Base-by-base conservation (phyloP, 768 basidiomycete genomes). In the Naganishia kalamii region DNA sequence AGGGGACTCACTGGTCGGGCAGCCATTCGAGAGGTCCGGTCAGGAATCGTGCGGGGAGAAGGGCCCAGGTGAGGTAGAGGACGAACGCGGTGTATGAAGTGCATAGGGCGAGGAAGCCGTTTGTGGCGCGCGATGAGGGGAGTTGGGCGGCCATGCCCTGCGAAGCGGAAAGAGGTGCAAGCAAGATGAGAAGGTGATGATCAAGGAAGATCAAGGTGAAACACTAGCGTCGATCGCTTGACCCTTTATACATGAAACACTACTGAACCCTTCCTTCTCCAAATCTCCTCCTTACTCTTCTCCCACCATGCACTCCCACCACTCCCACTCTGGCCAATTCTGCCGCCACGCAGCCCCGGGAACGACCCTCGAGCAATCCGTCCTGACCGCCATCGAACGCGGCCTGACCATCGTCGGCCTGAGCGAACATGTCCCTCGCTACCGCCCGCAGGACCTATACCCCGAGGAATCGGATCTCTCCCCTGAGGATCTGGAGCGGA, bases 261-360 rank as follows among this genome's bases (percentile, higher is more conserved):
- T 29, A 4, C 2, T 49, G 12, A 12, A 25, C 48, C 19, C n/a
- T 15, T 25, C 27, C 27, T 49, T 17, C 8, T 30, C 19, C 15
- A 11, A 4, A 2, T 30, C 32, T 13, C 17, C 13, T 1, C 19
- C 23, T 15, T 49, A 6, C 48, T 17, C 23, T 1, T 23, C 48
- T 6, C 27, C 48, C n/a, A 57, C 21, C 41, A 74, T 74, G 73
- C 71, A 74, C 62, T 70, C 69, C 33, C 90, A 90, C 74, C 91
- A 92, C 78, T 91, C 89, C 21, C 92, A 96, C 73, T 94, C 90
- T 0, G 92, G 92, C 32, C 87, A 93, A 72, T 94, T 92, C 79
- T 94, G 93, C 81, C 87, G 85, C 69, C 93, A 97, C 74, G 94
- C 91, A 2, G 81, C 81, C 13, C 92, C 92, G 7, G 66, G 62